Evolutionary conservation across 2,329 filamentous ascomycete genomes (phyloP), one percentile per base, ranked within the genome.

Genomic region (Fusarium brevicatenulatum): DNA sequence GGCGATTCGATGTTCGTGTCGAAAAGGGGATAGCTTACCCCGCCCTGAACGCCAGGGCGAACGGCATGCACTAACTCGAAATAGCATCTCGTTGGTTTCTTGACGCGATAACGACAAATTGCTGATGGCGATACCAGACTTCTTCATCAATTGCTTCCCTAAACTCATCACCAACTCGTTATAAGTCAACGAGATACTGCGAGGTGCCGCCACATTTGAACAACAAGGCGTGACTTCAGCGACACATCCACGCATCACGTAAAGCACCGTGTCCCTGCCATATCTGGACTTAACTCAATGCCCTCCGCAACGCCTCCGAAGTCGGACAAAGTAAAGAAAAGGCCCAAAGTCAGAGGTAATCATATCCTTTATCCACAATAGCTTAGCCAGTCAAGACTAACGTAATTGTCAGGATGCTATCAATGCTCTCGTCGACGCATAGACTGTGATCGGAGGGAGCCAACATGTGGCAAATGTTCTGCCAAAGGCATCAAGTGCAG

Each of bases 361-460:
- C 21, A n/a, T 12, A 39, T 55, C 21, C 5, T 16, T 13, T 2
- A 18, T 7, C 32, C 18, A 37, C 3, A 16, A 8, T 21, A 18
- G 3, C 9, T 7, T 6, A 21, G 11, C 18, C 25, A 39, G 16
- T 42, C 4, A 7, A 2, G n/a, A 4, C 43, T 66, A 9, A 72
- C 30, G 9, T 1, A n/a, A 4, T 9, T 11, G 12, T 4, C 11
- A 76, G 74, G 74, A 9, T 76, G 74, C 9, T 76, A 76, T 18
- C 72, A 76, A 50, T 76, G 74, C 19, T 76, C 74, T 8, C 74
- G 72, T 11, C 67, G 74, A 7, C 74, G 74, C 36, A 76, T 76
- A 64, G 74, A 76, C n/a, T 76, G 74, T 21, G 74, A 76, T 13
- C 67, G 74, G n/a, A 55, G 60, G 53, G 65, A 73, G 18, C 74